A percentile compares a stretch with the other conserved stretches of the same genome.
These are phyloP conservation scores for Penicillium sp. DNA, from an alignment of 2,329 filamentous ascomycete genomes.

Conservation along the genomic window DNA sequence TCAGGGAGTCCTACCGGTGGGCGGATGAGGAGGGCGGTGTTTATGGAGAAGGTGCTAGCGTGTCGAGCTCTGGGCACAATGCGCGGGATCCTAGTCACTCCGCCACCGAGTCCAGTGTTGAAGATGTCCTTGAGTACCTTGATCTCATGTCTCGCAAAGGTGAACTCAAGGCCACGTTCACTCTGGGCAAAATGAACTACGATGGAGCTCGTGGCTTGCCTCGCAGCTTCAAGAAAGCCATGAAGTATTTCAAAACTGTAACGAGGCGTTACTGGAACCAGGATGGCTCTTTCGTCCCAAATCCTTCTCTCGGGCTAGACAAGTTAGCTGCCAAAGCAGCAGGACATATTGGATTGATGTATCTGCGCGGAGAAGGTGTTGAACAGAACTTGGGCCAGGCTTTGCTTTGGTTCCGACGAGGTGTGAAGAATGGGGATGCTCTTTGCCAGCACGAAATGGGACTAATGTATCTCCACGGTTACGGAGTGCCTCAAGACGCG, in stretches of 20 bases:
- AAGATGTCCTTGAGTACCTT: conserved; percentile 92
- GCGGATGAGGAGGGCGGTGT: conserved; percentile 90
- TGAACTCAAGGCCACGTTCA: conserved; percentile 83
- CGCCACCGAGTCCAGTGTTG: conserved; percentile 81
- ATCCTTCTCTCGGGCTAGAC: conserved; percentile 70
- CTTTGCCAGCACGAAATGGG: conserved; percentile 85
- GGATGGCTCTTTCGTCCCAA: conserved; percentile 73
- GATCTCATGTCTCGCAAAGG: conserved; percentile 89
- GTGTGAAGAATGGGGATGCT: conserved; percentile 73
- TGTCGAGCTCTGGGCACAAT: conserved; percentile 81
- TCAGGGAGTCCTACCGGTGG: conserved; percentile 78
- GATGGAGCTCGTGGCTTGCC: conserved; percentile 79
- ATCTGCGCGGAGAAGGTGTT: conserved; percentile 82
- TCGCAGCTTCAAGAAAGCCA: conserved; percentile 72
- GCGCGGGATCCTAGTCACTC: conserved; percentile 75
- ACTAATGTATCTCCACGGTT: conserved; percentile 78
- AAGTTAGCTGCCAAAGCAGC: conserved; percentile 81
- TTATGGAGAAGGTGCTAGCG: conserved; percentile 93
- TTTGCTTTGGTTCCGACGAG: conserved; percentile 80
- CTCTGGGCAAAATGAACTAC: conserved; percentile 82
- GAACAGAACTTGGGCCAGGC: conserved; percentile 77
- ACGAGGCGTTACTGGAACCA: conserved; percentile 80
- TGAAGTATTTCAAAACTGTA: conserved; percentile 79
- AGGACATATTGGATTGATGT: conserved; percentile 86
- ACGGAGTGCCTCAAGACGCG: conserved; percentile 71